Conservation (phyloP, 352 stramenopile genomes). For the Phytophthora tentaculata region DNA sequence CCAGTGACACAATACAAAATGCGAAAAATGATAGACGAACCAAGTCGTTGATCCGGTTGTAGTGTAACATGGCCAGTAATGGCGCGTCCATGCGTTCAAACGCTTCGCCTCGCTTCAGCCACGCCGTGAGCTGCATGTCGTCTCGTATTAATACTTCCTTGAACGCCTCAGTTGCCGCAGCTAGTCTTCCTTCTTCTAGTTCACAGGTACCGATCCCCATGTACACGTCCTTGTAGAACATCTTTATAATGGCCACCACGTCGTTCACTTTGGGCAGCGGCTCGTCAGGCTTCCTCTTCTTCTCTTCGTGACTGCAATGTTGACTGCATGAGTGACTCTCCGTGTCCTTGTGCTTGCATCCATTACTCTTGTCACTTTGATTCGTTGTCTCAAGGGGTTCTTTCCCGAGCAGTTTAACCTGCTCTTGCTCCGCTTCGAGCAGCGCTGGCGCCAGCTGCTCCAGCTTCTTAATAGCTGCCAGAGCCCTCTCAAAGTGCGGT, state of each 20-base stretch:
- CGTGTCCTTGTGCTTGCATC: constrained; percentile 10
- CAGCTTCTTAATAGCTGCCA: constrained; percentile 41
- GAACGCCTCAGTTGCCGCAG: constrained; percentile 60
- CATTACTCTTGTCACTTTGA: constrained; percentile 7
- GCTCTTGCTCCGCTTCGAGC: constrained; percentile 30
- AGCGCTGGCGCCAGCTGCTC: constrained; percentile 51
- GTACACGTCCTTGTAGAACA: constrained; percentile 78
- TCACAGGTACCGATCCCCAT: constrained; percentile 58
- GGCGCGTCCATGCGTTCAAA: constrained; percentile 68
- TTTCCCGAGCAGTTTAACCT: constrained; percentile 14
- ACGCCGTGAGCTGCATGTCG: constrained; percentile 50
- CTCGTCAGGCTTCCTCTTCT: constrained; percentile 4
- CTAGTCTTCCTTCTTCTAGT: constrained; percentile 33
- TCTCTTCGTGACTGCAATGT: constrained; percentile 22
- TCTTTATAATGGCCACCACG: constrained; percentile 56
- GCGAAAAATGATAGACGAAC: constrained; percentile 27
- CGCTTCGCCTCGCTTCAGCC: constrained; percentile 54
- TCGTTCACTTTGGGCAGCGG: constrained; percentile 54
- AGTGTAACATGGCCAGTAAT: constrained; percentile 77
- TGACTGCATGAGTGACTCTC: constrained; percentile 20
- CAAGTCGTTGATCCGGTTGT: constrained; percentile 52
- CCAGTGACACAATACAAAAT: background rate
- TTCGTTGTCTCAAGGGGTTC: constrained; percentile 7
- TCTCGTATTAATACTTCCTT: constrained; percentile 74
- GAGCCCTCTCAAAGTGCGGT: constrained; percentile 39